These are phyloP conservation scores for Ogataea saltuana DNA, from an alignment of 805 yeast species.

Conservation along the genomic window DNA sequence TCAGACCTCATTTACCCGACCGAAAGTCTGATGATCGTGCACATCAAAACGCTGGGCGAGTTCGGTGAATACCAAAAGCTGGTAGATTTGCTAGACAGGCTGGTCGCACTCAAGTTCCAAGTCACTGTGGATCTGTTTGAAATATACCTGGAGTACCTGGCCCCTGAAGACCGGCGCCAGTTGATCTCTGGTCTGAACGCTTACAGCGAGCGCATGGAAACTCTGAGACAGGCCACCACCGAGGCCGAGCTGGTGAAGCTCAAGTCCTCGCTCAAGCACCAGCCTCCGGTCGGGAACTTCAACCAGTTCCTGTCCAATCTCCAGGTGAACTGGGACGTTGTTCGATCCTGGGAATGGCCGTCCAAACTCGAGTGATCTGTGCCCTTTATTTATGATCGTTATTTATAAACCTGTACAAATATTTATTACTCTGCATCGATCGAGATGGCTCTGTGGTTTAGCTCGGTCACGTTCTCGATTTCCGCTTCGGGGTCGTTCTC, in stretches of 20 bases:
- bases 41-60: slow-evolving; percentile 49
- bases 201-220: slow-evolving; percentile 20
- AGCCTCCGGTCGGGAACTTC: slow-evolving; percentile 22
- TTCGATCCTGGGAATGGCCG: slow-evolving; percentile 37
- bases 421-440: not conserved
- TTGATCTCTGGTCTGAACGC: slow-evolving; percentile 23
- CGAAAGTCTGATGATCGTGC: slow-evolving; percentile 50
- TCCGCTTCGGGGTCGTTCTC: not conserved
- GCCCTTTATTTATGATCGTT: slow-evolving; percentile 4
- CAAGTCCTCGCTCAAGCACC: slow-evolving; percentile 14
- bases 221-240: slow-evolving; percentile 20
- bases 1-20: slow-evolving; percentile 44
- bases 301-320: slow-evolving; percentile 24
- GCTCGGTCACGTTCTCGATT: not conserved
- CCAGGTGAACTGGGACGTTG: slow-evolving; percentile 33
- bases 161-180: slow-evolving; percentile 23
- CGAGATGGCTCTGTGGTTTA: not conserved
- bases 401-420: slow-evolving; percentile 6
- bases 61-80: slow-evolving; percentile 55
- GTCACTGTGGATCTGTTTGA: slow-evolving; percentile 23
- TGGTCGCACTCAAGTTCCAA: slow-evolving; percentile 47
- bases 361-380: too few species aligned
- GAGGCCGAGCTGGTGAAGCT: slow-evolving; percentile 27
- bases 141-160: slow-evolving; percentile 22
- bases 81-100: slow-evolving; percentile 50